These are phyloP conservation scores for Tolypocladium sp. DNA, from an alignment of 2,329 filamentous ascomycete genomes.

Conservation along the genomic window DNA sequence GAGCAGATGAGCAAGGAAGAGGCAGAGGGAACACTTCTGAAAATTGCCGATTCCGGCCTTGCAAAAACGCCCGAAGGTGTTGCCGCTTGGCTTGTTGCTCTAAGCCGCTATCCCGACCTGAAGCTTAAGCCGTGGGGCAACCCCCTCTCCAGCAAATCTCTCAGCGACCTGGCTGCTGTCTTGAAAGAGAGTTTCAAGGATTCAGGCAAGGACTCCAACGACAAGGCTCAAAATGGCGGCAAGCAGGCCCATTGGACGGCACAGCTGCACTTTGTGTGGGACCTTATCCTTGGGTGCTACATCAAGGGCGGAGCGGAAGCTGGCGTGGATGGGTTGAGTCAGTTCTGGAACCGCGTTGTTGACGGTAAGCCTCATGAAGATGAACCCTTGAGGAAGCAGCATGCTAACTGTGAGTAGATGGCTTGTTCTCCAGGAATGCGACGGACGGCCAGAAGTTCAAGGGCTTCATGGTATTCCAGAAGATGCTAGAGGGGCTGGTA, in stretches of 20 bases:
- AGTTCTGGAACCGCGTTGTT: constrained; percentile 80
- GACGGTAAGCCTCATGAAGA: constrained; percentile 53
- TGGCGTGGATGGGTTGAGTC: constrained; percentile 46
- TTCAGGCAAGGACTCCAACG: constrained; percentile 34
- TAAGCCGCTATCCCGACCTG: constrained; percentile 53
- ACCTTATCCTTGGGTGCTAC: constrained; percentile 57
- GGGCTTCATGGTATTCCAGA: constrained; percentile 80
- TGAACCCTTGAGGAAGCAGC: background rate
- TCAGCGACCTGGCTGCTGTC: constrained; percentile 61
- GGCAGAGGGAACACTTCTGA: constrained; percentile 52
- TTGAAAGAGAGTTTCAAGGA: constrained; percentile 65
- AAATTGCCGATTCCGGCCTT: constrained; percentile 54
- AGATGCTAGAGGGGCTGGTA: constrained; percentile 51
- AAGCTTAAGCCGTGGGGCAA: constrained; percentile 68
- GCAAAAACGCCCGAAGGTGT: constrained; percentile 81
- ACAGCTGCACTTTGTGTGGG: constrained; percentile 83
- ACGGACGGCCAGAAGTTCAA: constrained; percentile 87
- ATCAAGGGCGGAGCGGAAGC: constrained; percentile 23
- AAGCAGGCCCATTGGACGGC: constrained; percentile 70
- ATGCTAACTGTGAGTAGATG: constrained; percentile 43
- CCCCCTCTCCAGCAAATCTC: constrained; percentile 61
- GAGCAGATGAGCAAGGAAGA: constrained; percentile 50
- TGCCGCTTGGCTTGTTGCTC: constrained; percentile 73
- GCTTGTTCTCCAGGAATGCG: constrained; percentile 71
- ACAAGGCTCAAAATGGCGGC: constrained; percentile 30